A percentile compares a stretch with the other conserved stretches of the same genome.
These are phyloP conservation scores for Comarum palustre DNA, from an alignment of 306 rosid genomes.

Conservation along the genomic window DNA sequence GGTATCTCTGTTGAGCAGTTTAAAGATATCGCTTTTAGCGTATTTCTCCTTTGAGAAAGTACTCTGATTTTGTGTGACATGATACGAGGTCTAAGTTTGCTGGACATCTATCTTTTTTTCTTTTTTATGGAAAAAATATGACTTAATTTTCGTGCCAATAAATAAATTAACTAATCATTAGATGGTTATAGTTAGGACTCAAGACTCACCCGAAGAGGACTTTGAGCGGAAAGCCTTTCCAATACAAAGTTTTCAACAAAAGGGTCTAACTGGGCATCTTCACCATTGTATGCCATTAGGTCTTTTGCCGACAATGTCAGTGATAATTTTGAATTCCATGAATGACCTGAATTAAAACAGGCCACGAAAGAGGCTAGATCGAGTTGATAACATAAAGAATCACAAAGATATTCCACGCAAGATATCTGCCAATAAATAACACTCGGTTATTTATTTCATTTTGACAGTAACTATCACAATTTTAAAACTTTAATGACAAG, in stretches of 20 bases:
- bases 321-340: slow-evolving; percentile 78
- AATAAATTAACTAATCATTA: slow-evolving; percentile 5
- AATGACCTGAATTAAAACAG: slow-evolving; percentile 78
- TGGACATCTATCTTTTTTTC: neutral
- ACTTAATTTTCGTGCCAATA: neutral
- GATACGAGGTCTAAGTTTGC: neutral
- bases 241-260: slow-evolving; percentile 92
- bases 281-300: slow-evolving; percentile 44
- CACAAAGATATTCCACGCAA: slow-evolving; percentile 89
- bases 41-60: neutral
- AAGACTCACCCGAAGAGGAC: slow-evolving; percentile 86
- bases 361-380: slow-evolving; percentile 95
- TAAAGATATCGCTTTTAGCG: neutral
- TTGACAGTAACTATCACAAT: slow-evolving; percentile 31
- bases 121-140: neutral
- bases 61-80: neutral
- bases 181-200: slow-evolving; percentile 9
- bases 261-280: slow-evolving; percentile 54
- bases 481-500: slow-evolving; percentile 27
- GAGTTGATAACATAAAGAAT: slow-evolving; percentile 79
- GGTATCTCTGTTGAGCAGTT: neutral
- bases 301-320: slow-evolving; percentile 62
- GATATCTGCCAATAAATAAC: slow-evolving; percentile 61
- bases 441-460: slow-evolving; percentile 22
- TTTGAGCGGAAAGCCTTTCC: slow-evolving; percentile 93